Evolutionary conservation across 768 basidiomycete species (phyloP).

Genomic region (Auriscalpium microsporum): DNA sequence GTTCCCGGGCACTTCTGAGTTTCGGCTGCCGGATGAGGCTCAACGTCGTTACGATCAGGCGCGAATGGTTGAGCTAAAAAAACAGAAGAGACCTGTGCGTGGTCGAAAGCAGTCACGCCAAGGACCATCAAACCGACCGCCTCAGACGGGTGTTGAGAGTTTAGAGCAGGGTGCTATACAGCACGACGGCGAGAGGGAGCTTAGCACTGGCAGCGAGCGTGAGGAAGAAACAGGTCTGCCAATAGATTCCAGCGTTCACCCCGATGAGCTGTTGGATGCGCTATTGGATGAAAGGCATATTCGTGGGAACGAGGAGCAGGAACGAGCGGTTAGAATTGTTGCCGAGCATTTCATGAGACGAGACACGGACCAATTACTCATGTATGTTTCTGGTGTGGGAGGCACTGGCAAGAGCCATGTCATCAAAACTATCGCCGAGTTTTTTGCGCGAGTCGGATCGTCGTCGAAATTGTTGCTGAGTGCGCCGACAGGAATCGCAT

Average conservation of each 20-base stretch:
- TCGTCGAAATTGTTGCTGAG: constrained; percentile 10
- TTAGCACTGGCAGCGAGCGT: no score
- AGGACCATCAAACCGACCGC: no score
- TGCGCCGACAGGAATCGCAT: constrained; percentile 25
- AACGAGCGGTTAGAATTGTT: not conserved
- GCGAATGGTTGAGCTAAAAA: no score
- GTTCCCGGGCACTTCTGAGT: no score
- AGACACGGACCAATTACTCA: not conserved
- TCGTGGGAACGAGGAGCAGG: not conserved
- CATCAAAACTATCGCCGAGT: constrained; percentile 13
- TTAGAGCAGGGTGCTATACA: no score
- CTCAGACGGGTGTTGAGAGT: no score
- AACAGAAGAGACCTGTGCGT: no score
- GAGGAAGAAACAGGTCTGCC: not conserved
- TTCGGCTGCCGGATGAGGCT: no score
- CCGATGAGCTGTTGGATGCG: not conserved
- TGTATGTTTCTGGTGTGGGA: not conserved
- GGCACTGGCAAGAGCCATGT: constrained; percentile 12
- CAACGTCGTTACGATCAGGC: no score
- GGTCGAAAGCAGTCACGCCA: no score
- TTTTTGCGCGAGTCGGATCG: constrained; percentile 10
- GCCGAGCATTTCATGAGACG: not conserved
- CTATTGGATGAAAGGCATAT: no score
- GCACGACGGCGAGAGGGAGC: no score
- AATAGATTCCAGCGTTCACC: not conserved